Conservation (phyloP, 2,329 filamentous ascomycete genomes). For the Metarhizium album region DNA sequence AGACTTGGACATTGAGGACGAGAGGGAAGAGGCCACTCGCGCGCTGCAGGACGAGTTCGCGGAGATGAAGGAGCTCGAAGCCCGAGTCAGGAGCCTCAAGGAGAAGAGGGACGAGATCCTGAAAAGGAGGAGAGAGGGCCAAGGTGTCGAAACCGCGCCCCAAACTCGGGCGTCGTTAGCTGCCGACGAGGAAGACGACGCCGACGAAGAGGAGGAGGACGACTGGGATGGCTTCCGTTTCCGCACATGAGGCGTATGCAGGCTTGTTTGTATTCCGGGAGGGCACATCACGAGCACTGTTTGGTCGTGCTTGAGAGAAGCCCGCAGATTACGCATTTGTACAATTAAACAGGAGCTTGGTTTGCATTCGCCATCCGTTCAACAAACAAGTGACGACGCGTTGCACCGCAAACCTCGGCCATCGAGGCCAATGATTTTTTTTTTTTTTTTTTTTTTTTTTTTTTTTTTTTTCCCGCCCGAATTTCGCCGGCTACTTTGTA, state of each 20-base stretch:
- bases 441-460: too few species aligned
- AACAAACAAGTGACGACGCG: too few species aligned
- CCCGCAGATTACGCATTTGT: neutral
- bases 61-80: conserved; percentile 71
- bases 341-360: neutral
- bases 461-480: too few species aligned
- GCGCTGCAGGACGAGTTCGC: conserved; percentile 70
- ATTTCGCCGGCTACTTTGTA: too few species aligned
- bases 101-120: conserved; percentile 59
- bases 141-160: conserved; percentile 17
- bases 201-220: conserved; percentile 37
- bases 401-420: too few species aligned
- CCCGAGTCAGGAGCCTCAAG: conserved; percentile 56
- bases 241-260: conserved; percentile 8
- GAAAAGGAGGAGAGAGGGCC: conserved; percentile 25
- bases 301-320: conserved; percentile 1
- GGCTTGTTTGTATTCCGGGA: neutral
- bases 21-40: conserved; percentile 64
- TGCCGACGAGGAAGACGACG: conserved; percentile 34
- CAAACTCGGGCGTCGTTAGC: conserved; percentile 8
- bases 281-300: neutral
- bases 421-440: too few species aligned
- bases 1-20: conserved; percentile 49
- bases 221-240: conserved; percentile 54
- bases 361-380: neutral